phyloP scores from a whole-genome alignment of 495 filamentous ascomycete species.

The Talaromyces thailandensis region DNA sequence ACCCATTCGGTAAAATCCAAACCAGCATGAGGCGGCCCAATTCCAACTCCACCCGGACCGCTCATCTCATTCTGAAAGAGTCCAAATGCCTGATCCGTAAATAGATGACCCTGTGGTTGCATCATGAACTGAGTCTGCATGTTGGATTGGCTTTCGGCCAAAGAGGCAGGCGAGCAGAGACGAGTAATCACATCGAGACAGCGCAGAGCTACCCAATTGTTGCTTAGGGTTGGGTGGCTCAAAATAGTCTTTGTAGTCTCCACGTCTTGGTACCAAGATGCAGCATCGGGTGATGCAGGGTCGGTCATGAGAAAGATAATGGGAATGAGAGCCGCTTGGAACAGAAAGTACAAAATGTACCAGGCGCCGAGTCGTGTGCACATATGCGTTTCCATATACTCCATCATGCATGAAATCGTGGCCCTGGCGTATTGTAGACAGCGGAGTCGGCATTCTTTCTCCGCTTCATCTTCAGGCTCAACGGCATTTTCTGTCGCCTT shows the following conservation, averaged over 20 bases:
- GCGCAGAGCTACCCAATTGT: slow-evolving; percentile 33
- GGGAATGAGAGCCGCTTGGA: slow-evolving; percentile 44
- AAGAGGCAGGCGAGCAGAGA: slow-evolving; percentile 24
- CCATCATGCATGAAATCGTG: slow-evolving; percentile 35
- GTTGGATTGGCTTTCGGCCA: slow-evolving; percentile 8
- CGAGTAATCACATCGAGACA: slow-evolving; percentile 36
- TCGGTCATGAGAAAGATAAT: slow-evolving; percentile 42
- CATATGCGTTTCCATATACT: slow-evolving; percentile 17
- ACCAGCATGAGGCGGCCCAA: background rate
- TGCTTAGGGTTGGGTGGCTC: slow-evolving; percentile 30
- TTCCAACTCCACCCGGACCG: background rate
- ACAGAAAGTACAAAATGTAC: slow-evolving; percentile 49
- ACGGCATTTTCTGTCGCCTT: slow-evolving; percentile 18
- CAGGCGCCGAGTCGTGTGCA: slow-evolving; percentile 37
- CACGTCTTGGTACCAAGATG: slow-evolving; percentile 37
- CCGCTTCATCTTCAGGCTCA: slow-evolving; percentile 30
- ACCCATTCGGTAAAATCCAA: slow-evolving; percentile 42
- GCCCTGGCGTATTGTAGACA: slow-evolving; percentile 34
- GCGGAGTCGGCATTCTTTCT: slow-evolving; percentile 25
- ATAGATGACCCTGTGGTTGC: slow-evolving; percentile 34
- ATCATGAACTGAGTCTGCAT: slow-evolving; percentile 20
- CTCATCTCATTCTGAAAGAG: slow-evolving; percentile 28
- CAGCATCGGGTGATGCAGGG: slow-evolving; percentile 31
- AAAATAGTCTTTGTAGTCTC: slow-evolving; percentile 37
- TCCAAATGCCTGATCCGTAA: slow-evolving; percentile 27